Evolutionary conservation across 768 basidiomycete genomes (phyloP).

Genomic region (Mrakia blollopis): DNA sequence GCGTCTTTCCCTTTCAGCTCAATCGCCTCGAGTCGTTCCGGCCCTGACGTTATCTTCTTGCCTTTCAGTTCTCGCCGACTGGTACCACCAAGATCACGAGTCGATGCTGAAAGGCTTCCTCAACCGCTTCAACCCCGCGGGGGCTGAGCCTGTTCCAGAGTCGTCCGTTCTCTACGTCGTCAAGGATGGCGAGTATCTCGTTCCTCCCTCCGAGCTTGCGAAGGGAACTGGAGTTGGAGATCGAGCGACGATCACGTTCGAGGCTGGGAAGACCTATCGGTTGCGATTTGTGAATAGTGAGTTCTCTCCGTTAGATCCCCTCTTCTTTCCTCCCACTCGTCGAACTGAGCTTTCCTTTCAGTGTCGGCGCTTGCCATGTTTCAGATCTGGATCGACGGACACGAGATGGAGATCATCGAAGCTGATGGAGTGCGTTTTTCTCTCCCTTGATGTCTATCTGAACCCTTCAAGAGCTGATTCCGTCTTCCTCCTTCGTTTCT

Average conservation of each 20-base stretch:
- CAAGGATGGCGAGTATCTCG: conserved; percentile 65
- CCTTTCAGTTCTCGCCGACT: too few relatives aligned
- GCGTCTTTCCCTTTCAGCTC: background rate
- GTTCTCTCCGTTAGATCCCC: background rate
- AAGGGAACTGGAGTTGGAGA: conserved; percentile 62
- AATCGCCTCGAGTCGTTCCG: background rate
- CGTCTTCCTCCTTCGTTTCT: background rate
- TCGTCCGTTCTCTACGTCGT: conserved; percentile 78
- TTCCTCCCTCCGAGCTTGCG: conserved; percentile 51
- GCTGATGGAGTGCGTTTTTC: conserved; percentile 32
- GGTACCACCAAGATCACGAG: conserved; percentile 16
- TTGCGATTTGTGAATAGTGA: conserved; percentile 74
- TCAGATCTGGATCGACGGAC: conserved; percentile 45
- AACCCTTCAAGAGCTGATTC: background rate
- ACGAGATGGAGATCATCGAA: conserved; percentile 48
- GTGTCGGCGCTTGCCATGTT: conserved; percentile 40
- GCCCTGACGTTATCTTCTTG: background rate
- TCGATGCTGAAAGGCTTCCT: conserved; percentile 12
- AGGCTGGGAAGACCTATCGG: conserved; percentile 83
- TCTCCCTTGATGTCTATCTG: too few relatives aligned
- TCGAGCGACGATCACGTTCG: conserved; percentile 76
- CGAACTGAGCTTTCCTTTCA: too few relatives aligned
- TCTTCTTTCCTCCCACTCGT: background rate
- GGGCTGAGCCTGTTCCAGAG: conserved; percentile 86
- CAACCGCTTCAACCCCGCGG: conserved; percentile 41